These are phyloP conservation scores for Brassica carinata DNA, from an alignment of 345 rosid genomes.

Conservation along the genomic window DNA sequence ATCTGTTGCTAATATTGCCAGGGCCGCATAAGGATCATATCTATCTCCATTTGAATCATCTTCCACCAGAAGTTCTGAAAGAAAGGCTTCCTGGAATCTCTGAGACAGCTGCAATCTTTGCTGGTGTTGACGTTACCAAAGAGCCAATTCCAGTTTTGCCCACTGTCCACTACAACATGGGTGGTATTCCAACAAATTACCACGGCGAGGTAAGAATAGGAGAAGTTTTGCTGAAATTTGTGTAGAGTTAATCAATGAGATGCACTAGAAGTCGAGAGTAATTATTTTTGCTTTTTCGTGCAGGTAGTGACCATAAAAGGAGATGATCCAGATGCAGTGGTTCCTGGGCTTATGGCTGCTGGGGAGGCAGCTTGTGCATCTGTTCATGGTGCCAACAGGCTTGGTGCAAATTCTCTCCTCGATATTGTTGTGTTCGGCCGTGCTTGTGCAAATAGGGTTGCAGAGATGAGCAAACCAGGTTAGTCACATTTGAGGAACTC, in stretches of 20 bases:
- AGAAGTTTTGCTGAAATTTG: neutral
- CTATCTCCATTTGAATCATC: constrained; percentile 92
- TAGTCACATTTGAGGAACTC: constrained; percentile 25
- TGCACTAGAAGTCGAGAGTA: neutral
- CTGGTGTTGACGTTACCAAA: constrained; percentile 98
- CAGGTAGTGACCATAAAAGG: constrained; percentile 90
- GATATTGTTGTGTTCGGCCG: constrained; percentile 98
- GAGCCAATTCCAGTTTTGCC: constrained; percentile 99
- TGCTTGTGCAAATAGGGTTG: constrained; percentile 97
- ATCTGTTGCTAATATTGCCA: constrained; percentile 33
- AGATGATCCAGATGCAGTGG: constrained; percentile 72
- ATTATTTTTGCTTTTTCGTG: neutral
- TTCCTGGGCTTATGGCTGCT: constrained; percentile 99
- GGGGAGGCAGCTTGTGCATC: constrained; percentile 99
- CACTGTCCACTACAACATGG: constrained; percentile 99
- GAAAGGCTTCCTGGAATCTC: constrained; percentile 99
- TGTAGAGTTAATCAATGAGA: neutral
- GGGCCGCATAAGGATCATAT: constrained; percentile 97
- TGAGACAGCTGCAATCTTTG: constrained; percentile 99
- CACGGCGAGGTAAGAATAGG: constrained; percentile 67
- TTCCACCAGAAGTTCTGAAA: constrained; percentile 96
- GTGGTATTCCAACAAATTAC: constrained; percentile 97
- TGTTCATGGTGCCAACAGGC: constrained; percentile 98
- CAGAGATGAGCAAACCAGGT: constrained; percentile 84
- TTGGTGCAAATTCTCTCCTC: constrained; percentile 98